A percentile compares a stretch with the other conserved stretches of the same genome.
phyloP scores from a whole-genome alignment of 2,329 filamentous ascomycete genomes.

The Fusarium zealandicum region DNA sequence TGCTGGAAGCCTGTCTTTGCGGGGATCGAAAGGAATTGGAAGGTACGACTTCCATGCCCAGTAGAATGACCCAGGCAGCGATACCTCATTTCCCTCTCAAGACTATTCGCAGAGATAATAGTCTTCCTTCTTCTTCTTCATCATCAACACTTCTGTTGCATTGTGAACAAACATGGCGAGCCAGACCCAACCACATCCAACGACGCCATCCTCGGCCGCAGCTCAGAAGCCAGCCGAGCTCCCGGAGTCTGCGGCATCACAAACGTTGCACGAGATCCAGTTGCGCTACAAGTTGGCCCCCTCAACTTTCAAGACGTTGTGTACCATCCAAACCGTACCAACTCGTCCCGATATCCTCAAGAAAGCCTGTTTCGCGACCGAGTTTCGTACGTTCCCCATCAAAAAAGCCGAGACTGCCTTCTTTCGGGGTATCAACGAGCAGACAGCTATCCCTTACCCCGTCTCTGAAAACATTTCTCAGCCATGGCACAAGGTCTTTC shows the following conservation, averaged over 20 bases:
- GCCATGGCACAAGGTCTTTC: conserved; percentile 75
- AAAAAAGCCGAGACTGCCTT: conserved; percentile 46
- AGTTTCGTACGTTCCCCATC: conserved; percentile 50
- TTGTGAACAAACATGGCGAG: neutral
- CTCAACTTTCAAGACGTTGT: conserved; percentile 44
- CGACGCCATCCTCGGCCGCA: conserved; percentile 2
- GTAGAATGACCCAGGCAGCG: neutral
- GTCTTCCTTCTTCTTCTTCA: neutral
- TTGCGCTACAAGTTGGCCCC: conserved; percentile 46
- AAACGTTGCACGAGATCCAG: conserved; percentile 41
- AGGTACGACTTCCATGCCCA: neutral
- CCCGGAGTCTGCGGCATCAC: neutral
- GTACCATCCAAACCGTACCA: conserved; percentile 37
- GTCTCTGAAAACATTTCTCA: conserved; percentile 56
- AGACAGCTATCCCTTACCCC: conserved; percentile 49
- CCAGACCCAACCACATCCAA: neutral
- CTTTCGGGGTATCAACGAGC: conserved; percentile 50
- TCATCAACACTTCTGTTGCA: neutral
- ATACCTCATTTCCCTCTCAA: neutral
- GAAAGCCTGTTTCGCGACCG: conserved; percentile 48
- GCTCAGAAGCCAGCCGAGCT: neutral
- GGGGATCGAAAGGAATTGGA: neutral
- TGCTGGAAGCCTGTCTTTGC: no score
- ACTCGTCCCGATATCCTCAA: conserved; percentile 47
- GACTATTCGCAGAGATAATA: neutral